Evolutionary conservation across 345 rosid species (phyloP).

Genomic region (Lepidium aucheri): DNA sequence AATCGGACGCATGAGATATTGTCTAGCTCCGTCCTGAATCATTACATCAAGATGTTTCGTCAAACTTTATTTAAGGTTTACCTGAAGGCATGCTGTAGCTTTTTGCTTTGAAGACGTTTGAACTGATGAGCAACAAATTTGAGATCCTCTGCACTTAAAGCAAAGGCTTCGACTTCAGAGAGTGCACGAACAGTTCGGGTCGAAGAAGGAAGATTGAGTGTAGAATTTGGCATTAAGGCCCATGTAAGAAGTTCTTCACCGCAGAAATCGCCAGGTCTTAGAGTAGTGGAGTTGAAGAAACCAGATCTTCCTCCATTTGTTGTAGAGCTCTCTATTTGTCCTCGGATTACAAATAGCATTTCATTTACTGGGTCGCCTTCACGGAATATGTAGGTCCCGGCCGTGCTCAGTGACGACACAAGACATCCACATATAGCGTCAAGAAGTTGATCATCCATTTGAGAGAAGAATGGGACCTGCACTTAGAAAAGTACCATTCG

Average conservation of each 20-base stretch:
- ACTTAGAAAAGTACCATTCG: too few species aligned
- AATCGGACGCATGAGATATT: not conserved
- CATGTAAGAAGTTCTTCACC: slow-evolving; percentile 92
- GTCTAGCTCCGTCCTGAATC: slow-evolving; percentile 23
- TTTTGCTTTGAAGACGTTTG: slow-evolving; percentile 89
- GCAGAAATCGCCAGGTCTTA: slow-evolving; percentile 84
- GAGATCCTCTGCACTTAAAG: slow-evolving; percentile 80
- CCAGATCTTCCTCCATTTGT: slow-evolving; percentile 89
- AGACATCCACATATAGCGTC: slow-evolving; percentile 93
- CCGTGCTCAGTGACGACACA: slow-evolving; percentile 61
- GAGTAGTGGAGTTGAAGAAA: slow-evolving; percentile 81
- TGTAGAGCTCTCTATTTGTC: slow-evolving; percentile 85
- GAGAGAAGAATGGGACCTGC: slow-evolving; percentile 89
- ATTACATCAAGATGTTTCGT: not conserved
- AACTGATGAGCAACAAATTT: slow-evolving; percentile 78
- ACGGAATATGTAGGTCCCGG: slow-evolving; percentile 59
- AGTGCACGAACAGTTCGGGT: slow-evolving; percentile 67
- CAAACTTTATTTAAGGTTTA: slow-evolving; percentile 13
- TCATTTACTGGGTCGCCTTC: slow-evolving; percentile 91
- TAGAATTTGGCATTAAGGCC: slow-evolving; percentile 83
- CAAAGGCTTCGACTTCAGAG: slow-evolving; percentile 85
- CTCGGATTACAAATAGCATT: slow-evolving; percentile 86
- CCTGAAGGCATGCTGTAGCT: slow-evolving; percentile 85
- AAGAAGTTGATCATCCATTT: slow-evolving; percentile 91
- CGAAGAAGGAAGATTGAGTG: slow-evolving; percentile 57